Evolutionary conservation across 805 yeast genomes (phyloP), one percentile per base, ranked within the genome.

Genomic region (Saturnispora dispora): DNA sequence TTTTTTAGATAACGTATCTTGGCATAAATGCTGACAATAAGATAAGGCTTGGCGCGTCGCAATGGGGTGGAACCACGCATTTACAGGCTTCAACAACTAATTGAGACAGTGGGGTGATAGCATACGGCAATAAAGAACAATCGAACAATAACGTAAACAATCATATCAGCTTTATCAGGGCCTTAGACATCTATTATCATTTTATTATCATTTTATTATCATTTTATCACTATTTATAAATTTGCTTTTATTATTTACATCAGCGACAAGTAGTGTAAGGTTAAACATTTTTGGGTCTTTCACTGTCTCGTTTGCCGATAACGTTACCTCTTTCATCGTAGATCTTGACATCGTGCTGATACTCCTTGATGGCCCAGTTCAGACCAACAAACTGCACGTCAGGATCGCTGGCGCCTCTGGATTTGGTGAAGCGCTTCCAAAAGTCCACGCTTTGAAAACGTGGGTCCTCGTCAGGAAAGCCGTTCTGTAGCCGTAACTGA

Each of bases 351-450:
- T 61, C 54, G 46, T 71, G 72, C 63, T 86, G 95, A 45, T 82
- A 74, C 58, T 88, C 73, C 62, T 77, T 79, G 37, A 85, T 77
- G 1, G 95, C 95, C 93, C 95, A 86, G 62, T 87, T 87, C 60
- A 81, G 70, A 2, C 96, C 96, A 27, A 85, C 75, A 57, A 87
- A 85, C 58, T 79, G 68, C 22, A 87, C 77, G 50, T 80, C 85
- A 0, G 84, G 84, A 53, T 81, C 88, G 52, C 82, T 75, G 25
- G 60, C 67, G 10, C 95, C 95, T 65, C 82, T 87, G 3, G 82
- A 65, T 2, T 52, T 46, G 7, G 91, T 85, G 63, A 73, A 87
- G 20, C 69, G 65, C 57, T 71, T 78, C 98, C 98, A 90, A 73
- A 85, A 90, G 20, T 65, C 66, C 1, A 88, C 89, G 30, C 74